phyloP scores from a whole-genome alignment of 208 protist genomes.

The Crithidia bombi region DNA sequence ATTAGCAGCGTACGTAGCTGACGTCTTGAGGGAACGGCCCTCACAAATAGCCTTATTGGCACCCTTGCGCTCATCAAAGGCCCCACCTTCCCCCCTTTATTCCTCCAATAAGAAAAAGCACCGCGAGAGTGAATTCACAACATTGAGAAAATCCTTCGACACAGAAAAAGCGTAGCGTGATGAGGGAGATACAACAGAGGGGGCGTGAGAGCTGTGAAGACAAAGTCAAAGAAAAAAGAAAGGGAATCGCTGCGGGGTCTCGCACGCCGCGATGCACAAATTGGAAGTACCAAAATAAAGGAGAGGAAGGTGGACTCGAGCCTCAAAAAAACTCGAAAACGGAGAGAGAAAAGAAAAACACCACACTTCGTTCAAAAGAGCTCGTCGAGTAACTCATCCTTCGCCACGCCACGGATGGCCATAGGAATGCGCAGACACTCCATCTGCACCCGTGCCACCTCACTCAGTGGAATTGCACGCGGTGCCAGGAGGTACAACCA shows the following conservation, averaged over 20 bases:
- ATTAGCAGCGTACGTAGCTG: no score
- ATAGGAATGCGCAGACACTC: conserved; percentile 32
- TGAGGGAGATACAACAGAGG: neutral
- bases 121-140: no score
- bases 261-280: neutral
- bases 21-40: no score
- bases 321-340: neutral
- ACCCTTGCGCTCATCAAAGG: no score
- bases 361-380: conserved; percentile 40
- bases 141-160: no score
- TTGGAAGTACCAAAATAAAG: conserved; percentile 6
- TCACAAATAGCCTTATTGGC: no score
- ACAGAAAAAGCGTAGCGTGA: no score
- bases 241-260: neutral
- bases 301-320: neutral
- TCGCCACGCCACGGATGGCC: conserved; percentile 22
- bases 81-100: no score
- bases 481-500: conserved; percentile 43
- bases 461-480: conserved; percentile 37
- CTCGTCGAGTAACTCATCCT: conserved; percentile 56
- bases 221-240: neutral
- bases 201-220: neutral
- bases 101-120: no score
- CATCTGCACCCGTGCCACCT: conserved; percentile 40
- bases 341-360: conserved; percentile 19